Evolutionary conservation across 192 early-diverging fungal species (phyloP).

Genomic region (Coemansia sp.): DNA sequence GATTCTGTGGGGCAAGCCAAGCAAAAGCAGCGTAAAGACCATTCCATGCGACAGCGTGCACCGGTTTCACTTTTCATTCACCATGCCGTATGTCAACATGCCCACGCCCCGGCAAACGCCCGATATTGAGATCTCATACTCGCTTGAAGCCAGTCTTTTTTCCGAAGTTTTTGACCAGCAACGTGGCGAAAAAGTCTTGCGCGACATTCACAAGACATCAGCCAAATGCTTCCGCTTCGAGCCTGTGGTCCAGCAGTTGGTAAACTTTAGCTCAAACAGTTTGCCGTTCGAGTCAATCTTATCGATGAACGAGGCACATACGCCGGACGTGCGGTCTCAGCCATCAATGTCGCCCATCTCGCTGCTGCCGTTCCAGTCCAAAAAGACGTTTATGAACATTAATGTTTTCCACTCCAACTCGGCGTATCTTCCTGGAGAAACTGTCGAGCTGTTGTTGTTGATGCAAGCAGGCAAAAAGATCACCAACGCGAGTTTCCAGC

Average conservation of each 20-base stretch:
- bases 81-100: conserved; percentile 56
- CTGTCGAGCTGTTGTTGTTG: conserved; percentile 48
- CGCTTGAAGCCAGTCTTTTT: conserved; percentile 45
- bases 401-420: conserved; percentile 49
- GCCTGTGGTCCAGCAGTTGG: conserved; percentile 44
- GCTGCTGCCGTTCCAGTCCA: conserved; percentile 27
- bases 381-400: conserved; percentile 39
- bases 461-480: conserved; percentile 45
- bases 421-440: conserved; percentile 45
- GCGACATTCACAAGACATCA: conserved; percentile 43
- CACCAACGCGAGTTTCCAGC: conserved; percentile 35
- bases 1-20: conserved; percentile 50
- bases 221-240: conserved; percentile 43
- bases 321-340: conserved; percentile 3
- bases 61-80: conserved; percentile 55
- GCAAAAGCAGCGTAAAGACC: conserved; percentile 19
- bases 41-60: conserved; percentile 40
- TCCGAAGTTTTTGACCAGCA: conserved; percentile 35
- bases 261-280: conserved; percentile 21
- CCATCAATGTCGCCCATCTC: conserved; percentile 16
- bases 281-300: conserved; percentile 38
- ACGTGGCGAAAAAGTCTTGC: conserved; percentile 31
- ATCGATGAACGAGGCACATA: conserved; percentile 35
- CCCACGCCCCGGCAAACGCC: conserved; percentile 54
- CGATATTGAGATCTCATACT: conserved; percentile 52